Evolutionary conservation across 768 basidiomycete genomes (phyloP).

Genomic region (Coprinopsis cinerea): DNA sequence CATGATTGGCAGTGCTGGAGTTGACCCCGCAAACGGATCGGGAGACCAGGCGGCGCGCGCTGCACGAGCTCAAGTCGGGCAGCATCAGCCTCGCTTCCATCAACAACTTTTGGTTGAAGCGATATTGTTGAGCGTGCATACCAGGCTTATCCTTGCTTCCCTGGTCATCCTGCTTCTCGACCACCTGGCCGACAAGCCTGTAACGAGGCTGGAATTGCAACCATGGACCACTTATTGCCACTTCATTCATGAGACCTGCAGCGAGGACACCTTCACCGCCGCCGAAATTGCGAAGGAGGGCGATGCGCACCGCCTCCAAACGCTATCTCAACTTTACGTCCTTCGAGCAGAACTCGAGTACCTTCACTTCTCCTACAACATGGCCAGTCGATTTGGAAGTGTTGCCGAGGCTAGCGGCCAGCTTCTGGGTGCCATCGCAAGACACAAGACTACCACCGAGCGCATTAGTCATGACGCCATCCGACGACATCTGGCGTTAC

Average conservation of each 20-base stretch:
- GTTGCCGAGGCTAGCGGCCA: conserved; percentile 19
- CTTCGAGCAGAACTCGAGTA: conserved; percentile 44
- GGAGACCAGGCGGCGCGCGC: conserved; percentile 47
- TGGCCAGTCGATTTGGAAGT: conserved; percentile 22
- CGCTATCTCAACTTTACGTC: conserved; percentile 34
- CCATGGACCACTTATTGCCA: conserved; percentile 42
- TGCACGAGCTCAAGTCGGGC: conserved; percentile 48
- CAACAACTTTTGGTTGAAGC: conserved; percentile 57
- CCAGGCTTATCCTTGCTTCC: conserved; percentile 46
- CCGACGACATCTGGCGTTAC: conserved; percentile 13
- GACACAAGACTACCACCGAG: conserved; percentile 12
- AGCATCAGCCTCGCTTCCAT: conserved; percentile 53
- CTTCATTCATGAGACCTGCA: conserved; percentile 44
- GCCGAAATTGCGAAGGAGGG: conserved; percentile 41
- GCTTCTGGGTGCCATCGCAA: conserved; percentile 15
- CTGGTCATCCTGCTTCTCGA: conserved; percentile 38
- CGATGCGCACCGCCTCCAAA: conserved; percentile 47
- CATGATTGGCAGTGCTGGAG: conserved; percentile 14
- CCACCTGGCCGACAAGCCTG: conserved; percentile 14
- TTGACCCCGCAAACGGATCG: too few species aligned
- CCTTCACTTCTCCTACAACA: conserved; percentile 43
- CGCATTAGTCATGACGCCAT: conserved; percentile 12
- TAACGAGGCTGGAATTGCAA: conserved; percentile 23
- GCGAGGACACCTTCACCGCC: conserved; percentile 41
- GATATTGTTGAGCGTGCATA: conserved; percentile 45